phyloP scores from a whole-genome alignment of 2,329 filamentous ascomycete species.

The Scorias spongiosa region DNA sequence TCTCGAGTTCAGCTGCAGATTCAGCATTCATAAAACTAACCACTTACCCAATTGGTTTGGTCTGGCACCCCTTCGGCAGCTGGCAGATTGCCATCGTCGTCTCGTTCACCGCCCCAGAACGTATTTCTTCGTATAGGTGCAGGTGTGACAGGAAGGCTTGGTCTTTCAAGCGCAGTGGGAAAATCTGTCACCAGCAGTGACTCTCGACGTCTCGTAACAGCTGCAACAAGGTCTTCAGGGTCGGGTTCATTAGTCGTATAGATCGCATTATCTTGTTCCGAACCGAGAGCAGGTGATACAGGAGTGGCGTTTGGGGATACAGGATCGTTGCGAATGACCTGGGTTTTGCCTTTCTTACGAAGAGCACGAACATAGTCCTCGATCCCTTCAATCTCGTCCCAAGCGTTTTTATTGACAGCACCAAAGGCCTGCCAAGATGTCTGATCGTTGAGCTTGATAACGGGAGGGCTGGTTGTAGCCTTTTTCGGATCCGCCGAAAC shows the following conservation, averaged over 20 bases:
- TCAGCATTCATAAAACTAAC: conserved; percentile 36
- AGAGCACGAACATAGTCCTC: conserved; percentile 70
- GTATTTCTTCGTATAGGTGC: conserved; percentile 57
- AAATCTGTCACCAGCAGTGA: conserved; percentile 72
- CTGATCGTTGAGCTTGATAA: conserved; percentile 31
- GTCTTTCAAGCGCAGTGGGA: conserved; percentile 64
- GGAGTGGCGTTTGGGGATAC: not conserved
- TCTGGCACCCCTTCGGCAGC: conserved; percentile 68
- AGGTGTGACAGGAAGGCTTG: conserved; percentile 80
- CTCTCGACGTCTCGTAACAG: conserved; percentile 26
- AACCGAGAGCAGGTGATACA: not conserved
- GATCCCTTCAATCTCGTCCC: conserved; percentile 85
- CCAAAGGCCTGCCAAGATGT: conserved; percentile 57
- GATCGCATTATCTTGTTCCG: conserved; percentile 8
- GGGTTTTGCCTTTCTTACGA: conserved; percentile 34
- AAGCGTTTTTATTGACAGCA: conserved; percentile 60
- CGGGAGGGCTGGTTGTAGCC: conserved; percentile 26
- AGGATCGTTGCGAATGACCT: conserved; percentile 2
- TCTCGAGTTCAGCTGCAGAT: too few species aligned
- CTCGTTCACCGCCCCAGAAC: conserved; percentile 50
- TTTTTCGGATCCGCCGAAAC: conserved; percentile 10
- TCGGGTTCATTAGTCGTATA: conserved; percentile 11
- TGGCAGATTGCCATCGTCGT: conserved; percentile 47
- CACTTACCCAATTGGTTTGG: conserved; percentile 80
- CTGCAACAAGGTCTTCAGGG: conserved; percentile 14